Conservation (phyloP, 2,329 filamentous ascomycete genomes). For the Proliferodiscus dingleyae region DNA sequence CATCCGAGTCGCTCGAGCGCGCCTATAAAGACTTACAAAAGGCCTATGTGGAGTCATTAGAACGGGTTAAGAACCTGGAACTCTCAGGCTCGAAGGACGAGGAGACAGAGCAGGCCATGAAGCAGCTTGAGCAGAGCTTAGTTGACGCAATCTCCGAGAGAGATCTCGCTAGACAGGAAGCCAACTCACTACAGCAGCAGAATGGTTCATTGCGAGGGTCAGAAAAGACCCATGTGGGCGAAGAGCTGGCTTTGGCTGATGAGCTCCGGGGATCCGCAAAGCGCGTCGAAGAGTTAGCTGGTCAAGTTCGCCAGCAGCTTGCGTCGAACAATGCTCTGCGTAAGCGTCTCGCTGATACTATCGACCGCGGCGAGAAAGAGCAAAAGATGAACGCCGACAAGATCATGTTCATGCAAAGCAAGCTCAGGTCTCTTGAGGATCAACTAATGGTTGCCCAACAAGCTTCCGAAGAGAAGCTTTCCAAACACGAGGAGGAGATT, state of each 20-base stretch:
- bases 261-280: slow-evolving; percentile 69
- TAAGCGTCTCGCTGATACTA: slow-evolving; percentile 70
- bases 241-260: slow-evolving; percentile 60
- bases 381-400: slow-evolving; percentile 74
- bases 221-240: slow-evolving; percentile 52
- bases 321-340: slow-evolving; percentile 72
- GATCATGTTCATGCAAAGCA: slow-evolving; percentile 78
- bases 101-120: slow-evolving; percentile 57
- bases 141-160: slow-evolving; percentile 66
- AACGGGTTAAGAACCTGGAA: slow-evolving; percentile 62
- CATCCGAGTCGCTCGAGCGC: slow-evolving; percentile 66
- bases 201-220: slow-evolving; percentile 52
- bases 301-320: slow-evolving; percentile 75
- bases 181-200: slow-evolving; percentile 55
- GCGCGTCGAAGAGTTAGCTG: slow-evolving; percentile 74
- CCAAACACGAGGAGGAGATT: slow-evolving; percentile 82
- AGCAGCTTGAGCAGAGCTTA: slow-evolving; percentile 63
- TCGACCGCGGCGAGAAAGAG: slow-evolving; percentile 77
- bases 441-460: slow-evolving; percentile 77
- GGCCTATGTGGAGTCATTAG: slow-evolving; percentile 62
- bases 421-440: slow-evolving; percentile 78
- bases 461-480: slow-evolving; percentile 77
- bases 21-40: slow-evolving; percentile 72
- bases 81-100: slow-evolving; percentile 45
- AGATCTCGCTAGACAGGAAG: slow-evolving; percentile 65